These are phyloP conservation scores for Colletotrichum spinosum DNA, from an alignment of 2,329 filamentous ascomycete species.

Conservation along the genomic window DNA sequence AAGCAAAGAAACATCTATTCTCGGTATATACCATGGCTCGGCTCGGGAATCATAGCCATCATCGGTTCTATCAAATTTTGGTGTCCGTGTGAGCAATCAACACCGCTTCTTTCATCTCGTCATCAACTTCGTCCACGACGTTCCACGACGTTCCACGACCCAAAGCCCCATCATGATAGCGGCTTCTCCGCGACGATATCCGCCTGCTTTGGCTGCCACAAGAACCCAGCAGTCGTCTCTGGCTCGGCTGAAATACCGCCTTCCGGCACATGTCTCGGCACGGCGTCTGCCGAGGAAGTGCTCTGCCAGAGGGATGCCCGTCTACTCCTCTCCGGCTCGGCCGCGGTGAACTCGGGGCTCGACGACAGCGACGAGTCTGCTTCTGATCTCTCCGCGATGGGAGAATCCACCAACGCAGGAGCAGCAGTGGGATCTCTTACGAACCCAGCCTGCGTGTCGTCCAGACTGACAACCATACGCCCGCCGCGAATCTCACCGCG, in stretches of 20 bases:
- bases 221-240: neutral
- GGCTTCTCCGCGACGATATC: neutral
- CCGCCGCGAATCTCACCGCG: conserved; percentile 75
- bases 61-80: conserved; percentile 7
- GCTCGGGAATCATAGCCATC: conserved; percentile 4
- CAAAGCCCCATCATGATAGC: conserved; percentile 8
- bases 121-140: neutral
- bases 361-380: conserved; percentile 14
- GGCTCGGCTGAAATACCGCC: conserved; percentile 6
- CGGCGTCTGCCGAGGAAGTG: conserved; percentile 2
- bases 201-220: conserved; percentile 30
- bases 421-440: conserved; percentile 19
- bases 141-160: neutral
- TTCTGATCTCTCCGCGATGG: neutral
- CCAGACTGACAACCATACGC: conserved; percentile 68
- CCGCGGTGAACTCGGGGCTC: conserved; percentile 29
- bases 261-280: conserved; percentile 24
- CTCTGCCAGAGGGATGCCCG: conserved; percentile 30
- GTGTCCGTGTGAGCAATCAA: neutral
- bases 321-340: conserved; percentile 17
- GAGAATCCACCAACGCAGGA: conserved; percentile 19
- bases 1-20: neutral
- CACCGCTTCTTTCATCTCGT: conserved; percentile 4
- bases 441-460: neutral
- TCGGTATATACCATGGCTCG: neutral